These are phyloP conservation scores for Tinospora cordifolia DNA, from an alignment of 164 flowering plant genomes.

Conservation along the genomic window DNA sequence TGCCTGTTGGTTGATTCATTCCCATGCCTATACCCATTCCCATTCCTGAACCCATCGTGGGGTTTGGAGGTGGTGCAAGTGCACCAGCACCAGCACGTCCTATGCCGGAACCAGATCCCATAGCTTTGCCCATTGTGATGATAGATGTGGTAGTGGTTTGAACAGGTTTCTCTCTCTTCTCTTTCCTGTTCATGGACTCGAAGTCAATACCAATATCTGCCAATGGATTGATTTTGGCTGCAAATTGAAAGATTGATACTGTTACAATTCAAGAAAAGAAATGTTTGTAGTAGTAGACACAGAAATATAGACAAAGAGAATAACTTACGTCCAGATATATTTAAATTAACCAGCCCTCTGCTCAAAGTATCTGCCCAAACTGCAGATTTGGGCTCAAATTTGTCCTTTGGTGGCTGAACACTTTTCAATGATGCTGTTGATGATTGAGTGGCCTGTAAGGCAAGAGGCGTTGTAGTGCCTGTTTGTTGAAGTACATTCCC, in stretches of 20 bases:
- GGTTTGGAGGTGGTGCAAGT: conserved; percentile 46
- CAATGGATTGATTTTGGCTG: conserved; percentile 92
- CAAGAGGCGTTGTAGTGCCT: conserved; percentile 15
- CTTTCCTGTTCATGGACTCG: conserved; percentile 86
- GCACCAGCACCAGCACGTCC: conserved; percentile 86
- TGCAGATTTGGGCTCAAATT: conserved; percentile 85
- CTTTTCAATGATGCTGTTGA: conserved; percentile 35
- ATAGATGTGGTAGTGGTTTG: conserved; percentile 48
- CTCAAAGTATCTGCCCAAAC: conserved; percentile 97
- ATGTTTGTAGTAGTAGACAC: not conserved
- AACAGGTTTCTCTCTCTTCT: conserved; percentile 74
- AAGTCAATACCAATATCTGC: conserved; percentile 94
- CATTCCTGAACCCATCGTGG: conserved; percentile 44
- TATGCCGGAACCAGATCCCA: conserved; percentile 96
- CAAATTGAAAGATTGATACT: conserved; percentile 18
- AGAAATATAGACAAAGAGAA: not conserved
- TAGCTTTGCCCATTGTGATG: conserved; percentile 86
- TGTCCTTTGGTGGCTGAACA: conserved; percentile 55
- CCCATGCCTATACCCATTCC: conserved; percentile 37
- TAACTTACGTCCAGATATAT: conserved; percentile 93
- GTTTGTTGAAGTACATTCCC: conserved; percentile 29
- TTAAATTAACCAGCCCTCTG: conserved; percentile 83
- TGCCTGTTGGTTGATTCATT: conserved; percentile 28
- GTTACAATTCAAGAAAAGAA: not conserved
- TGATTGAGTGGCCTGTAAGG: conserved; percentile 26